Evolutionary conservation across 306 rosid genomes (phyloP).

Genomic region (Lotus japonicus): DNA sequence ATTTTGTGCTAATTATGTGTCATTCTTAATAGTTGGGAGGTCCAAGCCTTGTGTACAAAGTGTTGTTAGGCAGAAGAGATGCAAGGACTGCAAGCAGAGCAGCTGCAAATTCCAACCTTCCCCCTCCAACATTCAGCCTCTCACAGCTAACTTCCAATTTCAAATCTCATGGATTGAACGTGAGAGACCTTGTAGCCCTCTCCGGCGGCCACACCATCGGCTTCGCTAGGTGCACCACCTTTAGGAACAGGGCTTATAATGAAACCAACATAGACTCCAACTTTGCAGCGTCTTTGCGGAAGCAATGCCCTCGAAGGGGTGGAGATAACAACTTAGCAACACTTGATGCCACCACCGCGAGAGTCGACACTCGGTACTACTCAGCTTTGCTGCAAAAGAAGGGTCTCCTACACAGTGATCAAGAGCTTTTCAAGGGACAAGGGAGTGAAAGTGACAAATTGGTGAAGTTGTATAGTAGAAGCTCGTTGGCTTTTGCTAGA

Average conservation of each 20-base stretch:
- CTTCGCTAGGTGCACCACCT: slow-evolving; percentile 20
- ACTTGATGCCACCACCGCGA: slow-evolving; percentile 21
- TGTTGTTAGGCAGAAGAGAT: slow-evolving; percentile 41
- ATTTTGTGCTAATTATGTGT: not conserved
- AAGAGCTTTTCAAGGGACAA: slow-evolving; percentile 30
- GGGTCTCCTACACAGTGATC: slow-evolving; percentile 48
- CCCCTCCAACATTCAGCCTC: not conserved
- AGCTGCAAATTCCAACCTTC: slow-evolving; percentile 31
- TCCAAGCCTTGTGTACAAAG: slow-evolving; percentile 14
- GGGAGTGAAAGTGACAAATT: slow-evolving; percentile 29
- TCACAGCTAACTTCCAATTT: slow-evolving; percentile 11
- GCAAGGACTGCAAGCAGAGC: slow-evolving; percentile 28
- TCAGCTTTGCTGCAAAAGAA: slow-evolving; percentile 13
- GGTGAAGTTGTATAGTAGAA: slow-evolving; percentile 19
- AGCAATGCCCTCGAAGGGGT: slow-evolving; percentile 23
- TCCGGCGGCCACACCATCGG: slow-evolving; percentile 49
- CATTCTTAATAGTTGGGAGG: slow-evolving; percentile 30
- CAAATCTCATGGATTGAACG: slow-evolving; percentile 23
- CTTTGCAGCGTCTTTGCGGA: slow-evolving; percentile 18
- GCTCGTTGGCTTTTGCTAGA: slow-evolving; percentile 21
- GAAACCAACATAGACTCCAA: slow-evolving; percentile 19
- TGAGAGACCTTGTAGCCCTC: slow-evolving; percentile 33
- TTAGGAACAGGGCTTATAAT: slow-evolving; percentile 26
- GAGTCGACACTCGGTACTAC: slow-evolving; percentile 27
- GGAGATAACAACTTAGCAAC: slow-evolving; percentile 23